These are phyloP conservation scores for Citrus cavaleriei DNA, from an alignment of 345 rosid genomes.

Conservation along the genomic window DNA sequence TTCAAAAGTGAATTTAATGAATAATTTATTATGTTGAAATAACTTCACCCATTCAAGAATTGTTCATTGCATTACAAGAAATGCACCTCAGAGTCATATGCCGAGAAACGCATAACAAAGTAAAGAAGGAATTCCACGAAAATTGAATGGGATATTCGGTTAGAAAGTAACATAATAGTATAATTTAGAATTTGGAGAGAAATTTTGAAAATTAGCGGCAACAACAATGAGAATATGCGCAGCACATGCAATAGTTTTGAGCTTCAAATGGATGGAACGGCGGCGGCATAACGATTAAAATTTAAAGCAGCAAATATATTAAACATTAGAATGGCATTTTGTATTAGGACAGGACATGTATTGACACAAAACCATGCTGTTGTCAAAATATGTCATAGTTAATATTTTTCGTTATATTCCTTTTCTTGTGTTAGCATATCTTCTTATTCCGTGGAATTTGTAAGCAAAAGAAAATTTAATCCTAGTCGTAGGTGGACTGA, in stretches of 20 bases:
- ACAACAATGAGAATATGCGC: not conserved
- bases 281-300: not conserved
- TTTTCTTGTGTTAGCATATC: not conserved
- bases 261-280: not conserved
- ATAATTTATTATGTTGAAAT: rapidly evolving
- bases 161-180: not conserved
- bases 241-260: not conserved
- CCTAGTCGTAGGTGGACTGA: not conserved
- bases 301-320: not conserved
- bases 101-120: too few relatives aligned
- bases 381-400: not conserved
- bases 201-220: not conserved
- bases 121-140: not conserved
- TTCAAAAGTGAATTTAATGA: rapidly evolving
- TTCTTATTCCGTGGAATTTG: not conserved
- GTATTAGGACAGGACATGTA: not conserved
- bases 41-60: too few relatives aligned
- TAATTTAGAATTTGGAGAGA: not conserved
- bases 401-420: not conserved
- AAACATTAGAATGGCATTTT: not conserved
- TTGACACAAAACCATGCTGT: not conserved
- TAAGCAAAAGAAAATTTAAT: not conserved
- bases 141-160: not conserved
- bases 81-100: too few relatives aligned
- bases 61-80: too few relatives aligned